These are phyloP conservation scores for Naganishia sp. DNA, from an alignment of 1,284 basidiomycete genomes.

Conservation along the genomic window DNA sequence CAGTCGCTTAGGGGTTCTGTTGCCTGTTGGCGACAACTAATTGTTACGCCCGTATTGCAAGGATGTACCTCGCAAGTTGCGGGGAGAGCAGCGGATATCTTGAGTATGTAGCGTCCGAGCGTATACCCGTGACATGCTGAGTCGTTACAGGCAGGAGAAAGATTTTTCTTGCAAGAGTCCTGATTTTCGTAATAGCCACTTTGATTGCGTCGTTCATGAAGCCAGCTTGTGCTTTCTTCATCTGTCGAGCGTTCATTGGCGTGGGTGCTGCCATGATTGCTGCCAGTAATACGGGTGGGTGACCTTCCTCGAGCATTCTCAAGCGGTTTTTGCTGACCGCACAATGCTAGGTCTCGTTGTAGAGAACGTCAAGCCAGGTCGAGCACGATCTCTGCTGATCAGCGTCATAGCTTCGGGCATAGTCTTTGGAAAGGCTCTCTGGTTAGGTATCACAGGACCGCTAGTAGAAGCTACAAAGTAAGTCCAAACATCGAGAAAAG, in stretches of 20 bases:
- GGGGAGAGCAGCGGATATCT: neutral
- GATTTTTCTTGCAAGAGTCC: neutral
- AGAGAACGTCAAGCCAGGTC: constrained; percentile 1
- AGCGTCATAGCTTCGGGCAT: neutral
- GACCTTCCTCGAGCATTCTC: neutral
- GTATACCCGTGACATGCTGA: neutral
- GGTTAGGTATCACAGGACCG: neutral
- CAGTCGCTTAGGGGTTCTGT: neutral
- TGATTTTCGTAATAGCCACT: neutral
- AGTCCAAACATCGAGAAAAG: neutral
- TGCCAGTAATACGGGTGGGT: neutral
- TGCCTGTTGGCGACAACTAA: neutral
- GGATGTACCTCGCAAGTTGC: neutral
- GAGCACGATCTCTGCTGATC: neutral
- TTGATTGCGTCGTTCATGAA: constrained; percentile 4
- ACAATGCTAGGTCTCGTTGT: constrained; percentile 3
- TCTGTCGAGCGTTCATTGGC: neutral
- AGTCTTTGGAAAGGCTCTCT: constrained; percentile 3
- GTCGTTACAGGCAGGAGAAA: neutral
- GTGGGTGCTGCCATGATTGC: neutral
- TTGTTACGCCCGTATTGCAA: neutral
- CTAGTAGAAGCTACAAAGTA: constrained; percentile 8
- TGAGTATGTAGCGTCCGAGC: neutral
- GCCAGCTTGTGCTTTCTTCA: neutral
- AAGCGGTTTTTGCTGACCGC: neutral